Percentiles rank a stretch among this genome's conserved stretches.
Evolutionary conservation across 495 filamentous ascomycete genomes (phyloP).

Genomic region (Neurospora africana): DNA sequence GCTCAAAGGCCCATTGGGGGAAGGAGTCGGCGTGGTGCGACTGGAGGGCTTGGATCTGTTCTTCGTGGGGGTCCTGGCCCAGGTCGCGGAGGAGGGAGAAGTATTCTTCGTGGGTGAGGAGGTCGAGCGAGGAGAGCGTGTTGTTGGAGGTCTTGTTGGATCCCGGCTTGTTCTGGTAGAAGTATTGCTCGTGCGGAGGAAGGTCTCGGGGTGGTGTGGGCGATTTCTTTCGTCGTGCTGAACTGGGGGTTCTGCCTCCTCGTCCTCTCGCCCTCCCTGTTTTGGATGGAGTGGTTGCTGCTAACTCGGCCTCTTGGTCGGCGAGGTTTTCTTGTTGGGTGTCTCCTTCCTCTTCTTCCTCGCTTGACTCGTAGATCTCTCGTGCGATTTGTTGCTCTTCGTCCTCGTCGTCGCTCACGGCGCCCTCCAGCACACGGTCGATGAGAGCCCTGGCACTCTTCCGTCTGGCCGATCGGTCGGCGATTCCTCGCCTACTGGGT

Average conservation of each 20-base stretch:
- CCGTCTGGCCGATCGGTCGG: slow-evolving; percentile 72
- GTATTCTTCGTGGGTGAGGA: slow-evolving; percentile 87
- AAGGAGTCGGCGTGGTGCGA: slow-evolving; percentile 72
- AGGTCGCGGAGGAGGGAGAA: slow-evolving; percentile 50
- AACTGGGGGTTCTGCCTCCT: slow-evolving; percentile 19
- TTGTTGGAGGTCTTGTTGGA: slow-evolving; percentile 76
- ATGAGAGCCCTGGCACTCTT: slow-evolving; percentile 72
- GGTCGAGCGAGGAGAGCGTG: slow-evolving; percentile 60
- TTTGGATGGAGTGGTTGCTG: slow-evolving; percentile 18
- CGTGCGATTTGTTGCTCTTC: slow-evolving; percentile 63
- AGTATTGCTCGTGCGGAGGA: slow-evolving; percentile 82
- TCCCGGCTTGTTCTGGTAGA: slow-evolving; percentile 80
- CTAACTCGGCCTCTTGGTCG: slow-evolving; percentile 1
- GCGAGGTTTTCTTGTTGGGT: slow-evolving; percentile 32
- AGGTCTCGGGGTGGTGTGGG: slow-evolving; percentile 72
- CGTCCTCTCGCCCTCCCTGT: slow-evolving; percentile 16
- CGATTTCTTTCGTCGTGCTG: slow-evolving; percentile 48
- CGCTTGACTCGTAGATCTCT: slow-evolving; percentile 53
- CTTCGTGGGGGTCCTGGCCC: slow-evolving; percentile 53
- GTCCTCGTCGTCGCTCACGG: slow-evolving; percentile 65
- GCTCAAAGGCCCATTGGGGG: slow-evolving; percentile 86
- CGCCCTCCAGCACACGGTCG: slow-evolving; percentile 47
- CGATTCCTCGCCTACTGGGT: slow-evolving; percentile 51
- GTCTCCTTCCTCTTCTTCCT: slow-evolving; percentile 31
- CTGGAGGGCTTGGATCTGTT: slow-evolving; percentile 60